A percentile compares a stretch with the other conserved stretches of the same genome.
These are phyloP conservation scores for Caloboletus firmus DNA, from an alignment of 1,284 basidiomycete species.

Conservation along the genomic window DNA sequence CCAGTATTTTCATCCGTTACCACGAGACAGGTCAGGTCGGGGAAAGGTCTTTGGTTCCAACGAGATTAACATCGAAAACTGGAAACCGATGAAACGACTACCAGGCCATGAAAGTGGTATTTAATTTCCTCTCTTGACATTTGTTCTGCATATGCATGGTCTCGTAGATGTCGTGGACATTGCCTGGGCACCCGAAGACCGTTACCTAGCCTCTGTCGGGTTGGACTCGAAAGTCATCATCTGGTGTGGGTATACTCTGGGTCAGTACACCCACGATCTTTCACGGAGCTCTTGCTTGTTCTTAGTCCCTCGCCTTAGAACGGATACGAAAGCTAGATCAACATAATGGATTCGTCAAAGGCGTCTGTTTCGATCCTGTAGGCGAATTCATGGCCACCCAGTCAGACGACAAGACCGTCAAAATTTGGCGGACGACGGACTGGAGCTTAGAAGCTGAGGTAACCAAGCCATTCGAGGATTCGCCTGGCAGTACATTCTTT, in stretches of 20 bases:
- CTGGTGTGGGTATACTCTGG: constrained; percentile 89
- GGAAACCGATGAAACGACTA: constrained; percentile 90
- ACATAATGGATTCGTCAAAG: constrained; percentile 97
- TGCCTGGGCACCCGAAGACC: constrained; percentile 91
- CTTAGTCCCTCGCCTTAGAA: constrained; percentile 46
- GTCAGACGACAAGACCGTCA: constrained; percentile 94
- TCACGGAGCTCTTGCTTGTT: background rate
- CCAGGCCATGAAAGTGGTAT: constrained; percentile 91
- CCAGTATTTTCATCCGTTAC: background rate
- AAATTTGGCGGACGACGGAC: constrained; percentile 93
- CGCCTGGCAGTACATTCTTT: constrained; percentile 95
- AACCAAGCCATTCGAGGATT: constrained; percentile 88
- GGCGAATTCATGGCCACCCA: constrained; percentile 96
- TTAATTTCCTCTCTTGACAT: constrained; percentile 11
- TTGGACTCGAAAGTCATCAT: constrained; percentile 90
- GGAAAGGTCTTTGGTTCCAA: constrained; percentile 91
- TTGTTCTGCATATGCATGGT: background rate
- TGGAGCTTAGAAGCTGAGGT: constrained; percentile 88
- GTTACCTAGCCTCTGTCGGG: constrained; percentile 92
- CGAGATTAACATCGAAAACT: constrained; percentile 94
- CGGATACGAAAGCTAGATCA: constrained; percentile 80
- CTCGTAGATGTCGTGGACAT: constrained; percentile 87
- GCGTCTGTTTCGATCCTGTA: constrained; percentile 97
- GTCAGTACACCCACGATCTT: constrained; percentile 42
- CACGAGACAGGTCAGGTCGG: constrained; percentile 58